A percentile compares a stretch with the other conserved stretches of the same genome.
phyloP scores from a whole-genome alignment of 2,329 filamentous ascomycete genomes.

The Fusarium drepaniforme region DNA sequence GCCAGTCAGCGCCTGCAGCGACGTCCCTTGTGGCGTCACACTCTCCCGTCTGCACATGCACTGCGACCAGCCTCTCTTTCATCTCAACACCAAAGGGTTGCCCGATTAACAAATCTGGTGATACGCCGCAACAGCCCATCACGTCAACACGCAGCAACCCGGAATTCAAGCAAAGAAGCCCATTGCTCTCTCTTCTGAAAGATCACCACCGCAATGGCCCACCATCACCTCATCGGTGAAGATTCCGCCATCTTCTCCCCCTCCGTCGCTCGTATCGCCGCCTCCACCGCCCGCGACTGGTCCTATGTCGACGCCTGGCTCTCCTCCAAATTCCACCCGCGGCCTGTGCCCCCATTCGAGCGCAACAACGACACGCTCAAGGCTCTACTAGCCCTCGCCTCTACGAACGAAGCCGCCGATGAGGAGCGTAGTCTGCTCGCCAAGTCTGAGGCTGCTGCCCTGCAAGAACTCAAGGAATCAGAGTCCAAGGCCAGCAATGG shows the following conservation, averaged over 20 bases:
- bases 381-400: conserved; percentile 78
- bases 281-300: conserved; percentile 91
- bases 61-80: conserved; percentile 4
- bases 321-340: conserved; percentile 73
- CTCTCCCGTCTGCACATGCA: neutral
- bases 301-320: conserved; percentile 89
- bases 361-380: conserved; percentile 87
- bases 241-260: conserved; percentile 74
- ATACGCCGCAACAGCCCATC: neutral
- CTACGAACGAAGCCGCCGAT: conserved; percentile 82
- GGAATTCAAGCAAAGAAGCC: neutral
- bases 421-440: conserved; percentile 73
- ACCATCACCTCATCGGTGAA: conserved; percentile 41
- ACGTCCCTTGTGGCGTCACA: conserved; percentile 29
- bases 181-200: neutral
- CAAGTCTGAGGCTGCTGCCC: conserved; percentile 69
- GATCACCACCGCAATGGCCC: conserved; percentile 33
- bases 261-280: conserved; percentile 78
- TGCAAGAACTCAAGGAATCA: conserved; percentile 62
- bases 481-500: conserved; percentile 41
- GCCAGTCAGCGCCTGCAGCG: conserved; percentile 9
- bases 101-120: neutral
- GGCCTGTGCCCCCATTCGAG: conserved; percentile 80
- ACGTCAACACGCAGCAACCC: neutral
- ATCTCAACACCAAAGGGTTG: neutral